Evolutionary conservation across 108 stramenopile genomes (phyloP).

Genomic region (Schizochytrium sp.): DNA sequence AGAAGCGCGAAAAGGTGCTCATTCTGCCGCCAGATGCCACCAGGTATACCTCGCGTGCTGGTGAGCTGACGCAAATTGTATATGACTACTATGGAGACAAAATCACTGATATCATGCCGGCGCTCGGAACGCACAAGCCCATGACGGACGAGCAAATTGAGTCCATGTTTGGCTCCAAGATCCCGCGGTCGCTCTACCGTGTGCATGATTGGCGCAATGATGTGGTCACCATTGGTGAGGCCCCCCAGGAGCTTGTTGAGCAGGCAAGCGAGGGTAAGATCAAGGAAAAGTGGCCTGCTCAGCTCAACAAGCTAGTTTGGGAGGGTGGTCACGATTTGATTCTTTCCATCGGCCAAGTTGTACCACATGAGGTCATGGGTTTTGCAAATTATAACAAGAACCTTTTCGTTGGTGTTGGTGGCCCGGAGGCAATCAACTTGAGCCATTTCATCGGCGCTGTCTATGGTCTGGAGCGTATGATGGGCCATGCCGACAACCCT

Average conservation of each 20-base stretch:
- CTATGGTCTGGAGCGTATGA: constrained; percentile 95
- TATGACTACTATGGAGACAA: constrained; percentile 86
- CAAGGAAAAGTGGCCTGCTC: constrained; percentile 87
- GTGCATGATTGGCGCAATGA: constrained; percentile 95
- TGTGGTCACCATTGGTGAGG: constrained; percentile 91
- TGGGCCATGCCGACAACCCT: constrained; percentile 91
- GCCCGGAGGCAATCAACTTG: constrained; percentile 91
- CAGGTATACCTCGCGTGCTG: constrained; percentile 88
- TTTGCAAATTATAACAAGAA: constrained; percentile 94
- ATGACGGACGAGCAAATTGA: constrained; percentile 86
- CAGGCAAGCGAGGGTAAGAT: constrained; percentile 80
- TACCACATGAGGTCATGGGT: constrained; percentile 93
- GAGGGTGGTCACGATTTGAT: constrained; percentile 81
- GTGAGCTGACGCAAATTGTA: constrained; percentile 83
- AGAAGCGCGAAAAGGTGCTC: constrained; percentile 81
- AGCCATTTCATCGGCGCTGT: constrained; percentile 96
- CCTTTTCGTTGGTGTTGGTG: constrained; percentile 88
- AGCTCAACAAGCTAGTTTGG: constrained; percentile 91
- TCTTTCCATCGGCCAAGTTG: constrained; percentile 89
- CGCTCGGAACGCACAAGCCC: constrained; percentile 91
- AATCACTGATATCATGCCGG: constrained; percentile 84
- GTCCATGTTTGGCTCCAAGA: constrained; percentile 83
- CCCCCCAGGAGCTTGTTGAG: constrained; percentile 83
- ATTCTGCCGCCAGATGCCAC: constrained; percentile 91
- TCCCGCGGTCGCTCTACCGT: constrained; percentile 79